Evolutionary conservation across 495 filamentous ascomycete species (phyloP).

Genomic region (Penicillium lividum): DNA sequence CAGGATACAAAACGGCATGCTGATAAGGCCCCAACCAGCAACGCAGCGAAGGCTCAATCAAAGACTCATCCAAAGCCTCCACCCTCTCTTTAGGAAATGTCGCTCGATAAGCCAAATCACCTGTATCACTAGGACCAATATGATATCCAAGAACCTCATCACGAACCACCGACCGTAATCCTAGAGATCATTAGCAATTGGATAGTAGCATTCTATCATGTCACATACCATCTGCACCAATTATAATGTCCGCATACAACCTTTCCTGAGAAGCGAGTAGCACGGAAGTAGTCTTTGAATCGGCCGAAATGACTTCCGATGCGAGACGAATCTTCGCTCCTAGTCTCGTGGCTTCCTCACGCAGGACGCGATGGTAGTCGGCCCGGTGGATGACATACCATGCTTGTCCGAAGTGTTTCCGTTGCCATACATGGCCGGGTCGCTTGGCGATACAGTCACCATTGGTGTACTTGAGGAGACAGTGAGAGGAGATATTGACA

Average conservation of each 20-base stretch:
- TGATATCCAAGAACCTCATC: slow-evolving; percentile 38
- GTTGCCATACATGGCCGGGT: slow-evolving; percentile 28
- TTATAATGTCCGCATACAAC: not conserved
- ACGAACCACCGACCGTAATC: slow-evolving; percentile 44
- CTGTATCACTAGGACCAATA: slow-evolving; percentile 50
- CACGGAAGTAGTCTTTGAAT: not conserved
- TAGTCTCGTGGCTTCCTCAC: slow-evolving; percentile 48
- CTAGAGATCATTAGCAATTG: slow-evolving; percentile 26
- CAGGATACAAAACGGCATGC: slow-evolving; percentile 61
- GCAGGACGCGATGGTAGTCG: slow-evolving; percentile 48
- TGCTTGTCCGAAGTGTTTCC: not conserved
- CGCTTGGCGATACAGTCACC: slow-evolving; percentile 19
- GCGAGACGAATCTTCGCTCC: slow-evolving; percentile 31
- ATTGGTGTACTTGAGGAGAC: slow-evolving; percentile 31
- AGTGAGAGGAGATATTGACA: not conserved
- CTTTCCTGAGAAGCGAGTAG: not conserved
- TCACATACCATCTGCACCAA: slow-evolving; percentile 2
- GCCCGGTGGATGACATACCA: slow-evolving; percentile 50
- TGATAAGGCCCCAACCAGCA: slow-evolving; percentile 61
- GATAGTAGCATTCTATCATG: not conserved
- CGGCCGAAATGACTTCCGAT: not conserved
- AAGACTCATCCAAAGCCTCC: slow-evolving; percentile 10
- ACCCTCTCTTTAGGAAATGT: slow-evolving; percentile 26
- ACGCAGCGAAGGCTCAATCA: slow-evolving; percentile 8
- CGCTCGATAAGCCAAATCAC: slow-evolving; percentile 64